These are phyloP conservation scores for Parasarocladium wereldwijsianum DNA, from an alignment of 2,329 filamentous ascomycete species.

Conservation along the genomic window DNA sequence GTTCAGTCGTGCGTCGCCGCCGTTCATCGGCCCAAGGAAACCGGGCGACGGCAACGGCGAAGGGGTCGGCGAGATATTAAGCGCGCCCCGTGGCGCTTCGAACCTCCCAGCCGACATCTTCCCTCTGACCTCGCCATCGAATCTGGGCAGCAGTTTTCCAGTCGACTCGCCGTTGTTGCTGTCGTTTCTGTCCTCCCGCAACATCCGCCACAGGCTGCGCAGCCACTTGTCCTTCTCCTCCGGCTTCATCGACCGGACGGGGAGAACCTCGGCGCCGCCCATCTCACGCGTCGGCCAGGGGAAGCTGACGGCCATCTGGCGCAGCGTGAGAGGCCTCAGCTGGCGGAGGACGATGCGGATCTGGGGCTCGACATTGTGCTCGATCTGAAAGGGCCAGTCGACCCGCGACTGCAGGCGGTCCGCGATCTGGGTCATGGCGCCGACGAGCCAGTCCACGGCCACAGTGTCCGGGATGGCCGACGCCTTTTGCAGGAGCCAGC, in stretches of 20 bases:
- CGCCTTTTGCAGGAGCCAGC: constrained; percentile 19
- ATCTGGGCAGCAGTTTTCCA: constrained; percentile 6
- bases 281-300: constrained; percentile 21
- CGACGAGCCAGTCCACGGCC: constrained; percentile 19
- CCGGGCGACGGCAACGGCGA: not conserved
- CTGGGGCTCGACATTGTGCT: constrained; percentile 16
- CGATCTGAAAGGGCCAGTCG: constrained; percentile 16
- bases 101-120: constrained; percentile 7
- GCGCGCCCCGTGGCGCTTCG: constrained; percentile 8
- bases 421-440: constrained; percentile 15
- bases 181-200: constrained; percentile 11
- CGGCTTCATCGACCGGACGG: constrained; percentile 18
- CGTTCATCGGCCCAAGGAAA: not conserved
- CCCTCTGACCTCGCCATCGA: constrained; percentile 5
- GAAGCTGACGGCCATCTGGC: constrained; percentile 21
- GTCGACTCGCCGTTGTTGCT: no score
- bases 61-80: not conserved
- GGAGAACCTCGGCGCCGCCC: constrained; percentile 19
- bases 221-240: constrained; percentile 21
- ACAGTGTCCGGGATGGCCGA: constrained; percentile 16
- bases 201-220: constrained; percentile 14
- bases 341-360: constrained; percentile 18
- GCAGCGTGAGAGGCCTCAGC: constrained; percentile 14
- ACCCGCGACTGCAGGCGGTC: constrained; percentile 15
- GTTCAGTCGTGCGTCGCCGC: no score